phyloP scores from a whole-genome alignment of 495 filamentous ascomycete species.

The Geoglossum glabrum region DNA sequence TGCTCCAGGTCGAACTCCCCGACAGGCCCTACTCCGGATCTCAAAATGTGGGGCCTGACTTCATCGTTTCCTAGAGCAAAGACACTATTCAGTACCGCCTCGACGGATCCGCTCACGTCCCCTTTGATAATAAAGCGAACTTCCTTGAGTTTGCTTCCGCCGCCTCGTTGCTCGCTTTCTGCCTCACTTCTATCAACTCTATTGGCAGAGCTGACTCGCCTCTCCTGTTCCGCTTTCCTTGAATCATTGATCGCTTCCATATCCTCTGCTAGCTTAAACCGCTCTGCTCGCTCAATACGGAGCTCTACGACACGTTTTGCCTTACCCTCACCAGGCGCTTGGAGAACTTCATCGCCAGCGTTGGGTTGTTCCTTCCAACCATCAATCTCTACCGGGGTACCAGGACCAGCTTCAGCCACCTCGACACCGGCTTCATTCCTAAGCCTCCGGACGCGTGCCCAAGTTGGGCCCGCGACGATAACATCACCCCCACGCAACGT shows the following conservation, averaged over 20 bases:
- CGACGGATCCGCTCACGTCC: constrained; percentile 82
- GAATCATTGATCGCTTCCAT: constrained; percentile 58
- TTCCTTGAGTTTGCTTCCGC: constrained; percentile 30
- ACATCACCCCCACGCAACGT: constrained; percentile 65
- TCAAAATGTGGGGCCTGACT: constrained; percentile 55
- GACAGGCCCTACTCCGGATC: constrained; percentile 56
- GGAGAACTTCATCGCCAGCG: constrained; percentile 77
- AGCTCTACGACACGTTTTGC: constrained; percentile 68
- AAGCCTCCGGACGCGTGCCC: constrained; percentile 63
- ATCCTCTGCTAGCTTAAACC: constrained; percentile 39
- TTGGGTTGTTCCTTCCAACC: constrained; percentile 82
- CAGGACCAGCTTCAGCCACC: constrained; percentile 58
- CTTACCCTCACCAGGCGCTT: constrained; percentile 55
- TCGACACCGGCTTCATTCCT: constrained; percentile 65
- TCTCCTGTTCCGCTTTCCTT: constrained; percentile 31
- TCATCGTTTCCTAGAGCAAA: constrained; percentile 62
- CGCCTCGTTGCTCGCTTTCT: background rate
- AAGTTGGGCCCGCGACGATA: constrained; percentile 72
- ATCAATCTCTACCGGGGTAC: constrained; percentile 76
- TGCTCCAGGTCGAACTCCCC: constrained; percentile 80
- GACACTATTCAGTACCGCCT: constrained; percentile 63
- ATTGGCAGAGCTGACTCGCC: background rate
- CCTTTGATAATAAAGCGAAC: constrained; percentile 76
- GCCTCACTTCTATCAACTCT: background rate
- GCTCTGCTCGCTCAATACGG: constrained; percentile 43